Conservation (phyloP, 371 early-diverging fungal genomes). For the Apophysomyces variabilis region DNA sequence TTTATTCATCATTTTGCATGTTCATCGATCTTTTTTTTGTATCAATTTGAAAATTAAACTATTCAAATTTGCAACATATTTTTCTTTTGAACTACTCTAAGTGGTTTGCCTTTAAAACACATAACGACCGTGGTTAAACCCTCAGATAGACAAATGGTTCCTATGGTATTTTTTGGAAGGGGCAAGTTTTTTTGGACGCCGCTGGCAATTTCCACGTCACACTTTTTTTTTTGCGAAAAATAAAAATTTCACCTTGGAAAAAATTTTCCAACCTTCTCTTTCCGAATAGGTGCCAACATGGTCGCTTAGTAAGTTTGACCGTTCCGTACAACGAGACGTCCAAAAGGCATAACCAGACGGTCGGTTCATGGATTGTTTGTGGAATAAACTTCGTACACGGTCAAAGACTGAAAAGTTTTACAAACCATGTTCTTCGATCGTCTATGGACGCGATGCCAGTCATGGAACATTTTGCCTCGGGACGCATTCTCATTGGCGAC, state of each 20-base stretch:
- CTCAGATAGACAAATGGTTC: no score
- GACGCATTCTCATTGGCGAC: neutral
- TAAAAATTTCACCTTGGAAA: neutral
- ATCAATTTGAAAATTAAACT: no score
- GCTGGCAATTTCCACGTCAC: neutral
- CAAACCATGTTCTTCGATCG: neutral
- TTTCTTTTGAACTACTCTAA: no score
- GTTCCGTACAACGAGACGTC: neutral
- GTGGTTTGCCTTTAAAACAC: no score
- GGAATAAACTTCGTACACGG: neutral
- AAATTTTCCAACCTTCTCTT: conserved; percentile 11
- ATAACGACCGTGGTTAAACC: no score
- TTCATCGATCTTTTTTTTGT: neutral
- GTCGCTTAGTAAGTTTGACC: conserved; percentile 13
- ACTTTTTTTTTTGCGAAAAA: neutral
- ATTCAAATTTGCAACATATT: no score
- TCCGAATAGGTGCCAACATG: conserved; percentile 19
- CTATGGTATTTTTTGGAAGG: neutral
- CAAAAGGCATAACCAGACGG: no score
- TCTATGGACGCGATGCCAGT: conserved; percentile 4
- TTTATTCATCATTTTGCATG: conserved; percentile 5
- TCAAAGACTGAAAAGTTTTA: neutral
- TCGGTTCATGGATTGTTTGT: no score
- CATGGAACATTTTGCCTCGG: neutral
- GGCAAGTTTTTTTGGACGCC: neutral